These are phyloP conservation scores for Chaetomiaceae sp. DNA, from an alignment of 2,329 filamentous ascomycete genomes.

Conservation along the genomic window DNA sequence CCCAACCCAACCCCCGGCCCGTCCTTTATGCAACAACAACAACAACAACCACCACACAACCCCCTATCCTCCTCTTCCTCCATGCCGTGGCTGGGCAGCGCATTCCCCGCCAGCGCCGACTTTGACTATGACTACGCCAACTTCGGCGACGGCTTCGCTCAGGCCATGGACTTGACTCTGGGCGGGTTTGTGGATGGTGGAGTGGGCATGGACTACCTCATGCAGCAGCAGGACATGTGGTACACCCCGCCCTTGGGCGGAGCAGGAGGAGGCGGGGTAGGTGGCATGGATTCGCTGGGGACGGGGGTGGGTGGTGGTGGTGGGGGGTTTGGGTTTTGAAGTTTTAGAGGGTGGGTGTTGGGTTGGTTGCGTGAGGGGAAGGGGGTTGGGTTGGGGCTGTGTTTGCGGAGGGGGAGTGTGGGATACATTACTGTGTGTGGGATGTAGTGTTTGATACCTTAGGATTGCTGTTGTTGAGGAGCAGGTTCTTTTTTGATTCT, in stretches of 20 bases:
- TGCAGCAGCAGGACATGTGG: conserved; percentile 27
- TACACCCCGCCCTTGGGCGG: not conserved
- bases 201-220: conserved; percentile 27
- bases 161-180: conserved; percentile 39
- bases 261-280: not conserved
- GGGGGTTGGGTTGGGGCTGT: conserved; percentile 3
- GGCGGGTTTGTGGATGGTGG: conserved; percentile 30
- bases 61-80: not conserved
- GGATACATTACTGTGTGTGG: not conserved
- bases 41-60: no score
- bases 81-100: not conserved
- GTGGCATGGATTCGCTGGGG: not conserved
- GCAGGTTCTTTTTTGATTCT: no score
- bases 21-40: no score
- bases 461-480: no score
- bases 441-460: no score
- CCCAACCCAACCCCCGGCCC: not conserved
- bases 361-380: no score
- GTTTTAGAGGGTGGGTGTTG: not conserved
- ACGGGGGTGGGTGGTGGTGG: not conserved
- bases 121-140: conserved; percentile 32
- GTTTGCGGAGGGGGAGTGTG: not conserved
- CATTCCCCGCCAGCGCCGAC: conserved; percentile 7
- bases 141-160: conserved; percentile 36
- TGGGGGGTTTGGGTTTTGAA: not conserved